Percentiles rank a stretch among this genome's conserved stretches.
Conservation (phyloP, 2,329 filamentous ascomycete species). For the Ceratocystis albifundus region DNA sequence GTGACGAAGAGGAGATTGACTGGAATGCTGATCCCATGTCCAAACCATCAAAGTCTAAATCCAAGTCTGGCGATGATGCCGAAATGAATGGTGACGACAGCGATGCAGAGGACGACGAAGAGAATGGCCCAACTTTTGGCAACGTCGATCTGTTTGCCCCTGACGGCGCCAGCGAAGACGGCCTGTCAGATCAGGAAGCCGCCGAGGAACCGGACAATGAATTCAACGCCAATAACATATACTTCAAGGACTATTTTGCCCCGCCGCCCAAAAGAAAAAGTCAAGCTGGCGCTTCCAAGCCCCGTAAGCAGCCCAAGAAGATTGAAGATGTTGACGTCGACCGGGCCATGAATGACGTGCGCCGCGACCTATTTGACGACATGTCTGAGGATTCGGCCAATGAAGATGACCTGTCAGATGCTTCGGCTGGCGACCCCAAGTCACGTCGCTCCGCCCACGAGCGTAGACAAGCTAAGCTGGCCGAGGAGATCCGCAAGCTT, state of each 20-base stretch:
- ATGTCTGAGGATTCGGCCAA: conserved; percentile 56
- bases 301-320: conserved; percentile 33
- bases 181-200: conserved; percentile 35
- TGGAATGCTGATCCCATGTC: conserved; percentile 70
- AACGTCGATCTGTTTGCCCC: conserved; percentile 63
- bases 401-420: conserved; percentile 51
- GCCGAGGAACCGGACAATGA: conserved; percentile 41
- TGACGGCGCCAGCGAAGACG: conserved; percentile 56
- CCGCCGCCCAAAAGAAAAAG: conserved; percentile 55
- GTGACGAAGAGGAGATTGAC: conserved; percentile 77
- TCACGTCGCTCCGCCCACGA: conserved; percentile 77
- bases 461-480: conserved; percentile 70
- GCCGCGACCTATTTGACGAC: conserved; percentile 83
- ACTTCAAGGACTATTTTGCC: conserved; percentile 88
- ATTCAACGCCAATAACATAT: conserved; percentile 73
- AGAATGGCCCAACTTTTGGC: conserved; percentile 71
- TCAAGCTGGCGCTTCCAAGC: conserved; percentile 33
- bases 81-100: conserved; percentile 35
- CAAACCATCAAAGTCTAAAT: conserved; percentile 27
- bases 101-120: conserved; percentile 52
- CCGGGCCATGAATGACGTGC: conserved; percentile 74
- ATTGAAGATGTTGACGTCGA: conserved; percentile 57
- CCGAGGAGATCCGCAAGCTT: conserved; percentile 80
- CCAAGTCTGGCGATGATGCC: conserved; percentile 30
- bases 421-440: conserved; percentile 56